These are phyloP conservation scores for Trichoderma aggressivum DNA, from an alignment of 2,329 filamentous ascomycete genomes.

Conservation along the genomic window DNA sequence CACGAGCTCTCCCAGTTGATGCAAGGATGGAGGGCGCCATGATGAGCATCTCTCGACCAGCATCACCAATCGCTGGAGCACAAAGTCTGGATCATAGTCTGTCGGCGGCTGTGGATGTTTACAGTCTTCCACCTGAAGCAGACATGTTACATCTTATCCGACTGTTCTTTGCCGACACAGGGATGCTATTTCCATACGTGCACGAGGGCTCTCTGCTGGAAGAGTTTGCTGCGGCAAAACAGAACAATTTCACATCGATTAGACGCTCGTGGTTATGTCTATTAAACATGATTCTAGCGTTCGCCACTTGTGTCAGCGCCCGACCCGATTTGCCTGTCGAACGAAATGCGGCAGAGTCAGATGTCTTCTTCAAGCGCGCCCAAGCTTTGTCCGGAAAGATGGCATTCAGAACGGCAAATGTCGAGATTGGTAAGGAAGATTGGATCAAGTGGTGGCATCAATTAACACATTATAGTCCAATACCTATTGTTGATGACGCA, in stretches of 20 bases:
- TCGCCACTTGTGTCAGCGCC: conserved; percentile 7
- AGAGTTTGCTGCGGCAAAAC: neutral
- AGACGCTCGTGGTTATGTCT: neutral
- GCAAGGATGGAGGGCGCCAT: neutral
- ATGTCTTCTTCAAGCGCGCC: conserved; percentile 2
- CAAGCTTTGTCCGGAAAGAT: conserved; percentile 4
- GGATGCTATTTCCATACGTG: conserved; percentile 10
- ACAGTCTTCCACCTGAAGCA: neutral
- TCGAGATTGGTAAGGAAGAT: neutral
- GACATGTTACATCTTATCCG: neutral
- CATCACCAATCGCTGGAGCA: neutral
- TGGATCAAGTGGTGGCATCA: neutral
- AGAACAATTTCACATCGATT: conserved; percentile 1
- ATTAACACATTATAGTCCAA: neutral
- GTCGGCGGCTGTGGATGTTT: neutral
- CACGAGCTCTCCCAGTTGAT: neutral
- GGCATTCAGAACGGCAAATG: neutral
- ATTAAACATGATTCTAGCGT: conserved; percentile 2
- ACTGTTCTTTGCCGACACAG: conserved; percentile 10
- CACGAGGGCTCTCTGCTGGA: neutral
- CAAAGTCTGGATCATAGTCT: neutral
- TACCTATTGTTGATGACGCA: conserved; percentile 2
- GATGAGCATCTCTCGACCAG: conserved; percentile 7
- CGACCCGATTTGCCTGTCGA: neutral
- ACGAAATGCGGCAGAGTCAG: neutral